Conservation (phyloP, 2,329 filamentous ascomycete species). For the Uncinocarpus reesii region DNA sequence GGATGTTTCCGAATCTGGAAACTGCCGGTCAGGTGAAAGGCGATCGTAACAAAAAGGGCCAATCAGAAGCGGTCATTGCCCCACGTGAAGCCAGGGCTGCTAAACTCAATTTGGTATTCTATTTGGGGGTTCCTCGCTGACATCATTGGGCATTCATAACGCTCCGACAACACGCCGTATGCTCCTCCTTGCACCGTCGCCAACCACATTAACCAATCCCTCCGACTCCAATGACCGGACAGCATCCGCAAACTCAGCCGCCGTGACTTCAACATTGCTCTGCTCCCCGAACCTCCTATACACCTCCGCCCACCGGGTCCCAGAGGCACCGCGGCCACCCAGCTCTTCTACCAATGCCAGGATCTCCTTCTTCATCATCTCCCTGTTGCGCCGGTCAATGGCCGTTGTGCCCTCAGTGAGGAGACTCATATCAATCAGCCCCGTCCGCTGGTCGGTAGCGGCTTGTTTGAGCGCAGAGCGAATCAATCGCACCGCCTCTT, state of each 20-base stretch:
- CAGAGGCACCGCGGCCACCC: constrained; percentile 51
- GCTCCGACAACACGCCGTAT: constrained; percentile 63
- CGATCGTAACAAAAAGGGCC: background rate
- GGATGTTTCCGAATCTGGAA: background rate
- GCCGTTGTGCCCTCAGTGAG: constrained; percentile 89
- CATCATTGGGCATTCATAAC: constrained; percentile 21
- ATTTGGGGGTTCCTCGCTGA: background rate
- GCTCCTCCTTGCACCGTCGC: constrained; percentile 72
- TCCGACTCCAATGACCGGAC: constrained; percentile 74
- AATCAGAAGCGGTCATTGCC: background rate
- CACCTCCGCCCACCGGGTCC: constrained; percentile 70
- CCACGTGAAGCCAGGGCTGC: constrained; percentile 1
- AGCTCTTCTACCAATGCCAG: constrained; percentile 70
- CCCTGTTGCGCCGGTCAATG: constrained; percentile 69
- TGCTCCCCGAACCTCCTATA: constrained; percentile 61
- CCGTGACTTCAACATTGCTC: constrained; percentile 59
- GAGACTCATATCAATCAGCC: constrained; percentile 92
- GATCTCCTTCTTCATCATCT: constrained; percentile 74
- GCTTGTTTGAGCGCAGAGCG: constrained; percentile 90
- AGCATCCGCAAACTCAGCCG: constrained; percentile 70
- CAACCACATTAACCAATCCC: constrained; percentile 66
- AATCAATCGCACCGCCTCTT: constrained; percentile 85
- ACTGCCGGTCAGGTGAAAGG: background rate
- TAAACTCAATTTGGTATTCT: background rate
- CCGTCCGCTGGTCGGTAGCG: constrained; percentile 82